These are phyloP conservation scores for Pythium periplocum DNA, from an alignment of 352 stramenopile genomes.

Conservation along the genomic window DNA sequence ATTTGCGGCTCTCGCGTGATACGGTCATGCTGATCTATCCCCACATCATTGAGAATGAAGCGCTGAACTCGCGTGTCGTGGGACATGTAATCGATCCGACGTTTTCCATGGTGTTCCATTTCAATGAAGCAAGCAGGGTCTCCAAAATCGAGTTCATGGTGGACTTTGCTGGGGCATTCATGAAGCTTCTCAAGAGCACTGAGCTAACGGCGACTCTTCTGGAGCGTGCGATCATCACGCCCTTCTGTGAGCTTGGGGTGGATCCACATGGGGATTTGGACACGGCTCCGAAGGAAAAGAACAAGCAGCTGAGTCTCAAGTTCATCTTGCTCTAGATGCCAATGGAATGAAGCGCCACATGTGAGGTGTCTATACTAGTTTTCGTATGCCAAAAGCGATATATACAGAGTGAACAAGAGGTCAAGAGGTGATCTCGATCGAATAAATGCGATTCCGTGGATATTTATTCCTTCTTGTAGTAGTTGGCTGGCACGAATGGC, in stretches of 20 bases:
- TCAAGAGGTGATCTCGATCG: no score
- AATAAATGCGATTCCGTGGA: no score
- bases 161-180: constrained; percentile 54
- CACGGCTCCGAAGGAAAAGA: constrained; percentile 23
- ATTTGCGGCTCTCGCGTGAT: constrained; percentile 57
- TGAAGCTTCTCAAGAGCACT: constrained; percentile 30
- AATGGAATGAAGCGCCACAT: constrained; percentile 2
- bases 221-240: constrained; percentile 43
- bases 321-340: constrained; percentile 52
- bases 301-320: constrained; percentile 68
- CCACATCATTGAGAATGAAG: constrained; percentile 49
- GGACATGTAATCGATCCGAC: constrained; percentile 54
- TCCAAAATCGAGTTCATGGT: constrained; percentile 49
- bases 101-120: constrained; percentile 46
- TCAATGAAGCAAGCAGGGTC: constrained; percentile 42
- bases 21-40: constrained; percentile 68
- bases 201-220: constrained; percentile 31
- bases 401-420: neutral
- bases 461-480: constrained; percentile 90
- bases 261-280: constrained; percentile 39
- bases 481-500: constrained; percentile 96
- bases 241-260: constrained; percentile 47
- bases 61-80: constrained; percentile 41
- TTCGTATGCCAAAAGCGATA: neutral
- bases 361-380: constrained; percentile 4